Evolutionary conservation across 2,329 filamentous ascomycete species (phyloP), one percentile per base, ranked within the genome.

Genomic region (Fusarium sp.): DNA sequence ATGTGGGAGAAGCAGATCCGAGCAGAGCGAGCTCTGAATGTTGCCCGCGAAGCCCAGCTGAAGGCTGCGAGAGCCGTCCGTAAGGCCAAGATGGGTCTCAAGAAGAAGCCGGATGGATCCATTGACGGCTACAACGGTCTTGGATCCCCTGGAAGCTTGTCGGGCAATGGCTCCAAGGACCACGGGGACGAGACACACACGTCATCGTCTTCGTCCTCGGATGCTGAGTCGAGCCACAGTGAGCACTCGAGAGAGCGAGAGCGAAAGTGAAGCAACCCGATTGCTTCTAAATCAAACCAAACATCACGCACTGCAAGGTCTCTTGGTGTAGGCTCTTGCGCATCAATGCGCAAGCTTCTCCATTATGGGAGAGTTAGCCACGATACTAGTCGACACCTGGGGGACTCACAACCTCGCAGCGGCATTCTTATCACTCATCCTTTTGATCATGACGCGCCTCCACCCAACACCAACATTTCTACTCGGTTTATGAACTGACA

Each of bases 1-100:
- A 95, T 98, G 91, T 98, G 95, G 95, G 91, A 92, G 73, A 96
- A 95, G 83, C 95, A 98, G 82, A 95, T 94, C 72, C 89, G 92
- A 69, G 93, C 94, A 2, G 93, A 95, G 80, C 89, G 89, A 73
- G 93, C 93, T 13, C 71, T 84, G 62, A 79, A 81, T 52, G 81
- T 78, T 33, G 83, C 83, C 56, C 78, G 81, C 25, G 79, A 82
- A 69, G 83, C 83, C 27, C 81, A 82, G 25, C 63, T 81, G 40
- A 82, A 80, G 69, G 82, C 82, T 5, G 79, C 80, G 18, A 78
- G 77, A 60, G 82, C 81, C 8, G 74, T 89, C 74, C 85, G 85
- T 63, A 85, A 87, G 70, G 88, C 88, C 13, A 88, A 89, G 63
- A 86, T 89, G 76, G 79, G 82, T 38, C 77, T 77, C 33, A 82